Base-by-base conservation (phyloP, 2,329 filamentous ascomycete species). In the Alternaria angustiovoidea region DNA sequence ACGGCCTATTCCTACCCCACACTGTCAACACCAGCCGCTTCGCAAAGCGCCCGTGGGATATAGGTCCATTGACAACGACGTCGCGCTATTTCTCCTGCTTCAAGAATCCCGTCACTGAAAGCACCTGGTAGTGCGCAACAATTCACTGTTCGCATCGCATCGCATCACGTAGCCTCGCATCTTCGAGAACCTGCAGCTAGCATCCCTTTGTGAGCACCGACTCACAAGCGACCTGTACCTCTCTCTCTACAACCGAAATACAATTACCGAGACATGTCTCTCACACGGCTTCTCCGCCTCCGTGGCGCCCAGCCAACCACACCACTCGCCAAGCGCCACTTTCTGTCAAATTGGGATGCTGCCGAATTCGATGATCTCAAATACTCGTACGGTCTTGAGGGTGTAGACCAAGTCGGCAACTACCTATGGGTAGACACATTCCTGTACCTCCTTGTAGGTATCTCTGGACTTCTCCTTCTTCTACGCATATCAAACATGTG, bases 401-500 rank as follows among this genome's bases (percentile, higher is more conserved):
- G 83, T 46, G 83, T 85, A 49, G 77, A 84, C 69, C 83, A 84
- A 68, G 62, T 65, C 11, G 71, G 75, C 43, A 85, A 85, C 75
- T 84, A 75, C 66, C 69, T 83, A 41, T 83, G 81, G 72, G 78
- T 80, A 61, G 76, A 84, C 63, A 75, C 78, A 18, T 73, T 83
- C 46, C 68, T 81, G 2, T 80, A 81, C 66, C 64, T 77, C 47
- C 65, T 75, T 20, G 57, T 71, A 28, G 75, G 51, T 32, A 62
- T 80, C 26, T 73, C 78, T 46, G 67, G 73, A 11, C 44, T 77
- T 9, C 79, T 81, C 16, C 69, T 84, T 2, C 53, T 75, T 9
- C 78, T 83, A 53, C 77, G 81, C 61, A 73, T 81, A 67, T 65
- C 71, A 11, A 76, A 79, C 59, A 81, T 82, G 77, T 71, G 70